phyloP scores from a whole-genome alignment of 2,329 filamentous ascomycete genomes.

The Rhinocladiella similis region DNA sequence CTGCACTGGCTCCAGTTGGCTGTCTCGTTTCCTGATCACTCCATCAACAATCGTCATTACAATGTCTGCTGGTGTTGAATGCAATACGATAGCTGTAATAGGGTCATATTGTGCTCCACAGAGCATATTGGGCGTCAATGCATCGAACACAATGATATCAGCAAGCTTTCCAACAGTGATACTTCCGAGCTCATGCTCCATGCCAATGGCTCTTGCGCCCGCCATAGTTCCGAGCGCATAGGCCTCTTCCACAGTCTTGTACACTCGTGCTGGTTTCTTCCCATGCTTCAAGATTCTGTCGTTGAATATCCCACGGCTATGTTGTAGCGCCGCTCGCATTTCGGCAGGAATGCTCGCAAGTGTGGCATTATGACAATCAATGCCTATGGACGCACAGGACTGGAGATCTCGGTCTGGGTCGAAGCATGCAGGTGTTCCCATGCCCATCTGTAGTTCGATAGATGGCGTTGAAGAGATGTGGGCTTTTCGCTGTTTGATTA shows the following conservation, averaged over 20 bases:
- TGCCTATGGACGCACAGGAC: conserved; percentile 25
- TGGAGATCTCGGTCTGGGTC: conserved; percentile 23
- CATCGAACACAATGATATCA: conserved; percentile 52
- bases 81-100: conserved; percentile 43
- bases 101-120: conserved; percentile 43
- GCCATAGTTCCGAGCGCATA: conserved; percentile 52
- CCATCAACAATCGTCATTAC: conserved; percentile 47
- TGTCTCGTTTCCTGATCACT: too few relatives aligned
- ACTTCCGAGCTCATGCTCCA: conserved; percentile 45
- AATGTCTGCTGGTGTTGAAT: conserved; percentile 43
- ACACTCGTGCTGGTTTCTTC: conserved; percentile 30
- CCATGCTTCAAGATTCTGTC: conserved; percentile 30
- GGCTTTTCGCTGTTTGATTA: conserved; percentile 21
- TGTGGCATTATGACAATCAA: conserved; percentile 36
- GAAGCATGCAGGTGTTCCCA: conserved; percentile 39
- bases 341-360: conserved; percentile 32
- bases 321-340: conserved; percentile 31
- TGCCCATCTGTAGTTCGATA: conserved; percentile 52
- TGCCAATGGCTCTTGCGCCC: conserved; percentile 44
- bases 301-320: conserved; percentile 33
- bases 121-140: conserved; percentile 42
- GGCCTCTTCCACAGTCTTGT: conserved; percentile 41
- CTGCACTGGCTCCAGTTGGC: too few relatives aligned
- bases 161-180: conserved; percentile 49
- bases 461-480: conserved; percentile 48